Conservation (phyloP, 441 rosid genomes). For the Rhodomyrtus psidioides region DNA sequence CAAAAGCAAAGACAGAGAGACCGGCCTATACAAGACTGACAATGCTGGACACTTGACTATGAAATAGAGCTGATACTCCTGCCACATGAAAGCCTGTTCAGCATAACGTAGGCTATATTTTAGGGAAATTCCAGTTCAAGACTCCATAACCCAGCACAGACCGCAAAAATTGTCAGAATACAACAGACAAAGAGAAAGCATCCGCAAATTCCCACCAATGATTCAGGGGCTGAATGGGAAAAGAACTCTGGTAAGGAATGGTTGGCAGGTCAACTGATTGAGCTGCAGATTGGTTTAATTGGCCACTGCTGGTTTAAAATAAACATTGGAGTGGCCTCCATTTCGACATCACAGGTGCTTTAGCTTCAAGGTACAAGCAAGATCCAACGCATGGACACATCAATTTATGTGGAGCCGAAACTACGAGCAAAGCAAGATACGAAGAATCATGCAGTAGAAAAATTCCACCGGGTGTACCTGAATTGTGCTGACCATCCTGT, state of each 20-base stretch:
- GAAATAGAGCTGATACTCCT: not conserved
- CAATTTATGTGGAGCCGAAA: not conserved
- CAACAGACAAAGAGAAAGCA: not conserved
- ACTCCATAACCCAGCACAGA: not conserved
- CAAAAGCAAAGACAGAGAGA: not conserved
- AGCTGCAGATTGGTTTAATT: not conserved
- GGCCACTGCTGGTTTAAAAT: not conserved
- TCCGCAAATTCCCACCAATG: not conserved
- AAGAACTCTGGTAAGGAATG: not conserved
- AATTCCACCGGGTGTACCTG: conserved; percentile 31
- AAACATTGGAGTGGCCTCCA: not conserved
- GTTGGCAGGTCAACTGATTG: not conserved
- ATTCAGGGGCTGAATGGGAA: not conserved
- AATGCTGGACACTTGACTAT: not conserved
- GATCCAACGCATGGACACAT: not conserved
- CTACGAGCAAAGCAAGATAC: not conserved
- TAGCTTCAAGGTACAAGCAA: not conserved
- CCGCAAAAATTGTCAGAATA: not conserved
- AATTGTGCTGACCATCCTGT: conserved; percentile 63
- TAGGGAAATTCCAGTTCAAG: not conserved
- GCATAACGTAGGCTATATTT: not conserved
- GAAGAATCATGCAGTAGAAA: not conserved
- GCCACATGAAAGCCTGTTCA: not conserved
- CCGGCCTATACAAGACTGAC: not conserved
- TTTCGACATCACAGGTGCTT: not conserved